Base-by-base conservation (phyloP, 805 yeast species). In the Phaffomyces thermotolerans region DNA sequence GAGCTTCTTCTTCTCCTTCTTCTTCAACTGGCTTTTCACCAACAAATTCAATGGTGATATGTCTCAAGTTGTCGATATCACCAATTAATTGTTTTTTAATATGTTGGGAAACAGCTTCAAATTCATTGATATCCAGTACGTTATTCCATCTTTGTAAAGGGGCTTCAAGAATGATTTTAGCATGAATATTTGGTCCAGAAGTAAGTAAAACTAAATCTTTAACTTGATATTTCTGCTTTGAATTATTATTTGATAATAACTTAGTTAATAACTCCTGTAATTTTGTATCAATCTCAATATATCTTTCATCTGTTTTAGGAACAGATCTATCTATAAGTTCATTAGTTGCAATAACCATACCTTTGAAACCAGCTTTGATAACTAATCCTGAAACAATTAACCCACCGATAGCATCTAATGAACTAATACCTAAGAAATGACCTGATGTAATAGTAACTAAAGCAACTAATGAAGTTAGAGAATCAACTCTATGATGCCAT, bases 401-500 rank as follows among this genome's bases (percentile, higher is more conserved):
- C 0, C 98, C 99, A 49, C 98, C 99, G 44, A 88, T 74, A 3
- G 97, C 85, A 61, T 93, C 99, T 43, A 93, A 66, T 81, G 96
- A 88, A 36, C 79, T 80, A 34, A 87, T 75, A 49, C 81, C 76
- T 49, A 89, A 75, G 47, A 87, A 69, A 52, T 84, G 81, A 30
- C 96, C 95, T 2, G 90, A 81, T 0, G 95, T 76, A 41, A 93
- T 93, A 1, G 98, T 89, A 4, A 80, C 75, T 18, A 91, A 73
- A 0, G 98, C 97, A 8, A 91, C 98, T 20, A 84, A 71, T 0
- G 97, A 87, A 1, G 98, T 95, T 53, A 93, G 62, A 1, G 95
- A 84, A 59, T 93, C 99, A 10, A 91, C 93, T 50, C 99, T 74
- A 60, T 93, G 99, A 62, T 93, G 99, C 98, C 99, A 93, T 4